phyloP scores from a whole-genome alignment of 176 grass and related monocot genomes.

The Canna indica region DNA sequence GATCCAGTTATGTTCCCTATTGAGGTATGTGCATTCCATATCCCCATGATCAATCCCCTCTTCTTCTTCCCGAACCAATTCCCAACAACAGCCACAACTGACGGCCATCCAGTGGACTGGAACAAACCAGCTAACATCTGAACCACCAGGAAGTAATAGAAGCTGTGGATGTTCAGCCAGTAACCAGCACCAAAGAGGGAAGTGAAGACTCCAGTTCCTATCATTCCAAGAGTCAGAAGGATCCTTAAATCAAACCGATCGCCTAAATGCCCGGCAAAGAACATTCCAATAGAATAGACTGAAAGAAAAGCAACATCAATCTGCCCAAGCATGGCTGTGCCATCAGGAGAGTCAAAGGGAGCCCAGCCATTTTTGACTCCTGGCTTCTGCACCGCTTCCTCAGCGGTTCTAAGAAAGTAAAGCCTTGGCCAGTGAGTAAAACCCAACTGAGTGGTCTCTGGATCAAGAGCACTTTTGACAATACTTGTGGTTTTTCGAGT shows the following conservation, averaged over 20 bases:
- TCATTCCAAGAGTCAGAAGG: slow-evolving; percentile 8
- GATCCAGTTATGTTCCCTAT: slow-evolving; percentile 13
- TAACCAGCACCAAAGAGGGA: slow-evolving; percentile 10
- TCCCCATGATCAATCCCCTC: slow-evolving; percentile 19
- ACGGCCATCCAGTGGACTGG: slow-evolving; percentile 13
- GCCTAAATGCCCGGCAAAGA: slow-evolving; percentile 4
- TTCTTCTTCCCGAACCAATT: slow-evolving; percentile 13
- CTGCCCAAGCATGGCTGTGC: slow-evolving; percentile 6
- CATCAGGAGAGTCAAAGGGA: neutral
- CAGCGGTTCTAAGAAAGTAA: neutral
- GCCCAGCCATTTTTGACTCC: neutral
- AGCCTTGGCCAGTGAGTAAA: neutral
- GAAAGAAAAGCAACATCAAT: slow-evolving; percentile 7
- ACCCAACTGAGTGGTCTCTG: neutral
- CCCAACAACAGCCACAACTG: slow-evolving; percentile 5
- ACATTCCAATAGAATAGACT: slow-evolving; percentile 2
- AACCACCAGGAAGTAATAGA: slow-evolving; percentile 7
- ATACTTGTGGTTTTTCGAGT: slow-evolving; percentile 8
- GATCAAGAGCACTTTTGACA: slow-evolving; percentile 9
- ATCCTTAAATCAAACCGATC: slow-evolving; percentile 13
- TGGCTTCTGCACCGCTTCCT: neutral
- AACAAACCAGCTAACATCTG: slow-evolving; percentile 11
- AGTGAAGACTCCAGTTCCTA: slow-evolving; percentile 9
- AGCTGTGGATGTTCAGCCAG: slow-evolving; percentile 9
- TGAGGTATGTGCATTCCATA: slow-evolving; percentile 15